Evolutionary conservation across 768 basidiomycete species (phyloP), one percentile per base, ranked within the genome.

Genomic region (Cystobasidium tubakii): DNA sequence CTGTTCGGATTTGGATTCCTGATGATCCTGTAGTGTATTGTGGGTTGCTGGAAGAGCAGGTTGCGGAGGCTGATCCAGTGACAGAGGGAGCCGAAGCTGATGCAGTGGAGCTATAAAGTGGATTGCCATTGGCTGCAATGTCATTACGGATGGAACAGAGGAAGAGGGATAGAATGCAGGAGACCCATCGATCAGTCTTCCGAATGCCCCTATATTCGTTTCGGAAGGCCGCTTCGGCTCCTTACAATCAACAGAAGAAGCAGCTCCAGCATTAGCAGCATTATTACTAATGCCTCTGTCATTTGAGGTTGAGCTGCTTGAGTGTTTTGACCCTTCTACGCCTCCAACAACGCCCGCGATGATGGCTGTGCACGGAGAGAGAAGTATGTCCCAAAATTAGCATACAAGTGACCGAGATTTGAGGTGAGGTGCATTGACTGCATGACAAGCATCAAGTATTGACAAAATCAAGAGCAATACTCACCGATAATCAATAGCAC

Each of bases 1-100:
- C 88, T 7, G 87, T 77, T 55, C 92, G 88, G 42, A 88, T 83
- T 63, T 81, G 81, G 21, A 60, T 34, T 12, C 57, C 88, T 76
- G 81, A 87, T 42, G 86, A 79, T 19, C 43, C 50, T 12, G 54
- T 46, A 3, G 63, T 74, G 27, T 92, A 89, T 55, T 86, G 80
- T 80, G 88, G 91, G 81, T 98, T 95, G 62, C 83, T 77, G 3
- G 92, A 92, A 92, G 93, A 98, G 7, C 86, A 81, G 44, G 83
- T 81, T 25, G 84, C 75, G 67, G 76, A 75, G 7, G 81, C 50
- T 34, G 73, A 71, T 70, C 84, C 81, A 69, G 84, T 85, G 27
- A 88, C 84, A 0, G 86, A 79, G 15, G 79, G 63, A 80, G 82
- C 82, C 1, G 77, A 79, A 29, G 83, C 81, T 19, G 82, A 81